Percentiles rank a stretch among this genome's conserved stretches.
Conservation (phyloP, 139 green algal genomes). For the Pseudopediastrum boryanum region DNA sequence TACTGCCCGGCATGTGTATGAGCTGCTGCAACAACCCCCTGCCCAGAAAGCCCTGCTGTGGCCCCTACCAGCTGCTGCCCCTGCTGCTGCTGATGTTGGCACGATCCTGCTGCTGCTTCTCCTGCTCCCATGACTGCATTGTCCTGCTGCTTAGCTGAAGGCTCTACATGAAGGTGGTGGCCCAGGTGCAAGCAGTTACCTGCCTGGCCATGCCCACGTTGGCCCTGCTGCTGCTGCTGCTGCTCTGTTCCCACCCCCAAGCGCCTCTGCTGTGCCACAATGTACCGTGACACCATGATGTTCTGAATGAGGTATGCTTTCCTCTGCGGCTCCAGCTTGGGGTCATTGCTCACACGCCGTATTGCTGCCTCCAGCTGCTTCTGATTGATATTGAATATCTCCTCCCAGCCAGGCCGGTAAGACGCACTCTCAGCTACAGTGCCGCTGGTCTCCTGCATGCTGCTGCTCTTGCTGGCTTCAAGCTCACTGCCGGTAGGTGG, state of each 20-base stretch:
- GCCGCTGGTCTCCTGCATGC: slow-evolving; percentile 21
- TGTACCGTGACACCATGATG: slow-evolving; percentile 85
- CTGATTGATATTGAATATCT: slow-evolving; percentile 99
- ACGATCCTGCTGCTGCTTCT: neutral
- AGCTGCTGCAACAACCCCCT: slow-evolving; percentile 21
- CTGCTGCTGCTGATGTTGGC: slow-evolving; percentile 13
- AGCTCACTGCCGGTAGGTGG: neutral
- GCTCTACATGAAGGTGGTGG: too few relatives aligned
- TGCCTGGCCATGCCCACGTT: neutral
- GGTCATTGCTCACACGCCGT: slow-evolving; percentile 84
- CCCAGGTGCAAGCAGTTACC: too few relatives aligned
- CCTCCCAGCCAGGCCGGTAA: slow-evolving; percentile 92
- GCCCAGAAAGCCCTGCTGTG: neutral
- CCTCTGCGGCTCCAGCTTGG: slow-evolving; percentile 83
- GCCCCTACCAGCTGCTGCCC: neutral
- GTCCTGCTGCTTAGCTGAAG: slow-evolving; percentile 3
- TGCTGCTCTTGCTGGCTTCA: neutral
- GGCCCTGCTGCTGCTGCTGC: slow-evolving; percentile 1
- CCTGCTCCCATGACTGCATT: neutral
- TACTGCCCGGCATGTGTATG: slow-evolving; percentile 47
- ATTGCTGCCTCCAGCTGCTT: slow-evolving; percentile 96
- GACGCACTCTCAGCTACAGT: slow-evolving; percentile 50
- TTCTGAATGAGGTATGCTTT: slow-evolving; percentile 98
- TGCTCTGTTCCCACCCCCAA: slow-evolving; percentile 36
- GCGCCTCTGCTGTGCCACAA: slow-evolving; percentile 65